Base-by-base conservation (phyloP, 106 monocot species). In the Platanthera guangdongensis region DNA sequence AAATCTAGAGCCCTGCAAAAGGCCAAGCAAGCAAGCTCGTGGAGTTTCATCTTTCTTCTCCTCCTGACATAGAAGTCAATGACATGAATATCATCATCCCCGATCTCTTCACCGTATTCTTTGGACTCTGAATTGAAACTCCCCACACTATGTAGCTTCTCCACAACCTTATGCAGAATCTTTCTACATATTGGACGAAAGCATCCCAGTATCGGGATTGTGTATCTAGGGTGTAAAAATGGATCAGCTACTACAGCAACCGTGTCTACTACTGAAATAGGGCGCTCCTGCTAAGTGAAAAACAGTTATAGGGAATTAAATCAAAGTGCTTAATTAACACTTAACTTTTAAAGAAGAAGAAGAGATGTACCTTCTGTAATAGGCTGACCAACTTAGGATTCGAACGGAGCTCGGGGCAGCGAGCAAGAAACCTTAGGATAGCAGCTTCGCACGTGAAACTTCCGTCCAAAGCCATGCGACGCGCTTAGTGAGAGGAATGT, bases 161-260 rank as follows among this genome's bases (percentile, higher is more conserved):
- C 80, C 46, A 94, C 84, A 0, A 79, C 91, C 53, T 78, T 81
- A 11, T 70, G 78, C 15, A 85, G 74, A 8, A 99, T 88, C 49
- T 55, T 57, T 77, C 73, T 57, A 5, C 52, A 73, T 14, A 99
- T 75, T 7, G 94, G 90, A 30, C 87, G 94, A 79, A 99, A 99
- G 81, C 99, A 99, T 11, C 94, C 99, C 13, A 92, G 32, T 16
- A 94, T 73, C 9, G 92, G 89, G 54, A 94, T 82, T 8, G 99
- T 99, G 77, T 99, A 94, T 18, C 76, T 81, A 50, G 91, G 94
- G 73, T 99, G 99, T 9, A 99, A 77, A 69, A 99, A 90, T 1
- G 87, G 91, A 55, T 94, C 89, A 10, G 88, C 87, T 54, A 99
- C 30, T 13, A 82, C 81, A 9, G 64, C 85, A 15, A 85, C 91